These are phyloP conservation scores for Patellifolia procumbens DNA, from an alignment of 179 eudicot species.

Conservation along the genomic window DNA sequence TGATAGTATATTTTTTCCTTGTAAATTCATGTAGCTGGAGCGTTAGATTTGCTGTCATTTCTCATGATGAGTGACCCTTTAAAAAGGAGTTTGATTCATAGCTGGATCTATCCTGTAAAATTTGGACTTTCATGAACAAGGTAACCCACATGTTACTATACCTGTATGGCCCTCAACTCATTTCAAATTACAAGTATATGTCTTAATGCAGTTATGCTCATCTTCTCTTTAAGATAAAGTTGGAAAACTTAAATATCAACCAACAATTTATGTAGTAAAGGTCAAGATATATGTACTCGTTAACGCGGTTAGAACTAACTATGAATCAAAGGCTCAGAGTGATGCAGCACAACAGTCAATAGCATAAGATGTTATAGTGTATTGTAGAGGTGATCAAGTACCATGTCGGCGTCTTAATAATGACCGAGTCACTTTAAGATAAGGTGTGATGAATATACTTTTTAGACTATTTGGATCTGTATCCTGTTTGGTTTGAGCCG, in stretches of 20 bases:
- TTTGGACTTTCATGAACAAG: constrained; percentile 17
- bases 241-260: not conserved
- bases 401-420: no score
- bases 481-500: no score
- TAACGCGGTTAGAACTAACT: not conserved
- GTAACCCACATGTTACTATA: constrained; percentile 17
- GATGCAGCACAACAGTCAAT: no score
- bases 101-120: constrained; percentile 21
- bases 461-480: no score
- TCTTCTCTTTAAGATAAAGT: not conserved
- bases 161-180: constrained; percentile 4
- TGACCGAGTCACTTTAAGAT: no score
- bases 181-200: no score
- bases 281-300: not conserved
- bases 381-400: no score
- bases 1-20: not conserved
- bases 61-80: constrained; percentile 26
- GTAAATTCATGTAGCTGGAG: constrained; percentile 5
- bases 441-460: no score
- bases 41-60: constrained; percentile 26
- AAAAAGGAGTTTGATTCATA: not conserved
- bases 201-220: not conserved
- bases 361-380: no score
- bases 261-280: not conserved
- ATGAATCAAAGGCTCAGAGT: no score